Evolutionary conservation across 2,329 filamentous ascomycete species (phyloP).

Genomic region (Sclerotinia sclerotiorum): DNA sequence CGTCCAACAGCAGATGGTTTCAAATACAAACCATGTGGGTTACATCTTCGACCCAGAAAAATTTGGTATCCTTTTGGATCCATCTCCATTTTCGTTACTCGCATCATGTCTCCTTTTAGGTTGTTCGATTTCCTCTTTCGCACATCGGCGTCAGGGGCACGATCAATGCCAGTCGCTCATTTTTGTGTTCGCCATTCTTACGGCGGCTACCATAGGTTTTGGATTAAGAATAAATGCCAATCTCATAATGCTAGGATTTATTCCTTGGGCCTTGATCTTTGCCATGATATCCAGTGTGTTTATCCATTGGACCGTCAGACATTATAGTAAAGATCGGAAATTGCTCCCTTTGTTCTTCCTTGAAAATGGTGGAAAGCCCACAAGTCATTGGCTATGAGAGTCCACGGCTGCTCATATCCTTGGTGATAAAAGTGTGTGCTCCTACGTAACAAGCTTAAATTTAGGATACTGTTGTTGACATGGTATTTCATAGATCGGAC

Average conservation of each 20-base stretch:
- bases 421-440: not conserved
- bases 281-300: conserved; percentile 42
- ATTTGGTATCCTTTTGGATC: conserved; percentile 35
- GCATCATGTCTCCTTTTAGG: conserved; percentile 42
- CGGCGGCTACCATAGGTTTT: conserved; percentile 36
- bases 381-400: not conserved
- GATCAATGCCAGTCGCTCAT: conserved; percentile 41
- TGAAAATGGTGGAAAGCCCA: not conserved
- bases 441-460: not conserved
- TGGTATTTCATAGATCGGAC: not conserved
- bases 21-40: not conserved
- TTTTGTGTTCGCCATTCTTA: conserved; percentile 36
- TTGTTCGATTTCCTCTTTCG: conserved; percentile 43
- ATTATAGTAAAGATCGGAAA: not conserved
- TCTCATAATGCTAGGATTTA: conserved; percentile 41
- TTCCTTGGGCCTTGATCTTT: conserved; percentile 42
- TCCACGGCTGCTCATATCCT: not conserved
- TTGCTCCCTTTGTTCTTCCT: not conserved
- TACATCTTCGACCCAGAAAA: conserved; percentile 26
- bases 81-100: conserved; percentile 42
- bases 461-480: not conserved
- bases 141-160: conserved; percentile 39
- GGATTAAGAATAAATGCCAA: conserved; percentile 35
- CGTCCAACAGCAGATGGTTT: not conserved
- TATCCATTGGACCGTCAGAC: conserved; percentile 33